Base-by-base conservation (phyloP, 331 rosid genomes). In the Telfairia occidentalis region DNA sequence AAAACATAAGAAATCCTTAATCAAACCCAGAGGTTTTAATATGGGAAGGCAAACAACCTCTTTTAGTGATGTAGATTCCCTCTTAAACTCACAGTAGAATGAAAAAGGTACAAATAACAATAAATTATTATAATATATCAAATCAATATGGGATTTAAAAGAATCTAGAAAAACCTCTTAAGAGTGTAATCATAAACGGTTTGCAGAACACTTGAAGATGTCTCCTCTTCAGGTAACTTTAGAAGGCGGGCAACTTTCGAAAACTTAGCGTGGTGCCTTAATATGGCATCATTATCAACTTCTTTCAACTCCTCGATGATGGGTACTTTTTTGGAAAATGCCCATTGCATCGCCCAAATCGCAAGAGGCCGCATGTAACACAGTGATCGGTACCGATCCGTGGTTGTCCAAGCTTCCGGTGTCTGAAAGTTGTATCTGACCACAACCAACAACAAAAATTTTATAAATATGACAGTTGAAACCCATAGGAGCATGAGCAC, bases 301-400 rank as follows among this genome's bases (percentile, higher is more conserved):
- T 92, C 89, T 73, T 79, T 81, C 59, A 24, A 57, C 78, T 82
- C 92, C 53, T 40, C 61, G 29, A 58, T 73, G 34, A 35, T 2
- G 60, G 73, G 61, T 16, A 85, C 82, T 60, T 85, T 78, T 82
- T 81, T 88, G 74, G 94, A 76, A 75, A 93, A 54, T 55, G 90
- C 96, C 97, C 98, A 93, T 58, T 91, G 97, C 96, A 93, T 93
- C 13, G 97, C 93, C 98, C 98, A 93, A 82, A 93, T 93, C 23
- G 97, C 96, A 60, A 93, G 85, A 60, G 98, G 98, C 46, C 98
- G 92, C 98, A 93, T 93, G 85, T 93, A 93, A 75, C 83, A 76
- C 45, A 93, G 37, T 26, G 98, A 89, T 81, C 98, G 81, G 64
- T 84, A 93, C 83, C 78, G 87, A 73, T 77, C 96, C 0, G 76